A percentile compares a stretch with the other conserved stretches of the same genome.
These are phyloP conservation scores for Diaporthe amygdali DNA, from an alignment of 2,329 filamentous ascomycete species.

Conservation along the genomic window DNA sequence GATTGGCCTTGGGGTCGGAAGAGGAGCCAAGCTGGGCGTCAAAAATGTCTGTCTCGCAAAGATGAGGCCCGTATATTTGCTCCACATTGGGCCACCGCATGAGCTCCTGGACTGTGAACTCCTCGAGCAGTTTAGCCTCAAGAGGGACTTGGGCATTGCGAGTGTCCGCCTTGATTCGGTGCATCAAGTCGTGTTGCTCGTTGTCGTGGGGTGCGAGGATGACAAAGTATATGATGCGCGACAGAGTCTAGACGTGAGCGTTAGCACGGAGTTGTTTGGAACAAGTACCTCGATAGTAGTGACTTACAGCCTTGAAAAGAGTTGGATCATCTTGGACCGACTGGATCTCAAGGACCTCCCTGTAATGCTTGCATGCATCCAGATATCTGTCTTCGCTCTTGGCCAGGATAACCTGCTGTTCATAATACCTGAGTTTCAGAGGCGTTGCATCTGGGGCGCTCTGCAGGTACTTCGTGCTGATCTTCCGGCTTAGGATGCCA, in stretches of 20 bases:
- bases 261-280: not conserved
- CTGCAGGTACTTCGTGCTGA: conserved; percentile 90
- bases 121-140: conserved; percentile 86
- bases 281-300: too few species aligned
- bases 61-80: conserved; percentile 84
- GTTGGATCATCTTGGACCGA: conserved; percentile 88
- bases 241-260: conserved; percentile 67
- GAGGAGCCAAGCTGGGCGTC: conserved; percentile 68
- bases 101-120: conserved; percentile 93
- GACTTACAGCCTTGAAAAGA: conserved; percentile 20
- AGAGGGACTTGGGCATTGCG: conserved; percentile 79
- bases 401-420: conserved; percentile 93
- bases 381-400: conserved; percentile 98
- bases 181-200: conserved; percentile 95
- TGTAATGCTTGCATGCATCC: conserved; percentile 97
- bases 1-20: conserved; percentile 78
- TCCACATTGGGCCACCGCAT: conserved; percentile 98
- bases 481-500: conserved; percentile 91
- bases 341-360: conserved; percentile 95
- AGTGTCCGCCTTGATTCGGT: conserved; percentile 86
- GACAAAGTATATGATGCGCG: conserved; percentile 96
- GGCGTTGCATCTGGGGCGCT: conserved; percentile 95
- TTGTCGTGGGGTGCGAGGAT: conserved; percentile 98
- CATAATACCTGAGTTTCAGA: conserved; percentile 92
- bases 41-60: conserved; percentile 91